Conservation (phyloP, 2,329 filamentous ascomycete genomes). For the Aureobasidium musti region DNA sequence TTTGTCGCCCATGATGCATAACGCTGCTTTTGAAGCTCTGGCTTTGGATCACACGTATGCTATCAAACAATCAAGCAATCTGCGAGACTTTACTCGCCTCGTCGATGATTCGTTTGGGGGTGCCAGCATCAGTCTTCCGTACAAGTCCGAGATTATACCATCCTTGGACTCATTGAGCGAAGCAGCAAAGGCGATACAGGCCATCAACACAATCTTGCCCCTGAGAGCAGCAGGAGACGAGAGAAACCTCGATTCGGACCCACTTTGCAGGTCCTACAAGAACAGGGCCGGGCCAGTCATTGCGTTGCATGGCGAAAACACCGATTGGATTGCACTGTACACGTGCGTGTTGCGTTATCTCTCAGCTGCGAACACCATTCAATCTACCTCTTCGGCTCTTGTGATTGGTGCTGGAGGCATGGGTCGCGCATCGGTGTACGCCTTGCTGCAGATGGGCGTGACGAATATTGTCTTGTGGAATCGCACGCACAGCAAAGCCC, state of each 20-base stretch:
- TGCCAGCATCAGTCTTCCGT: constrained; percentile 70
- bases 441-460: constrained; percentile 75
- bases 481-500: constrained; percentile 66
- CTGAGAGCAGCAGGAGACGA: constrained; percentile 62
- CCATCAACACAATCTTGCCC: constrained; percentile 74
- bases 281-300: constrained; percentile 67
- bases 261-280: constrained; percentile 40
- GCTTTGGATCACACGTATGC: constrained; percentile 69
- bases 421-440: constrained; percentile 75
- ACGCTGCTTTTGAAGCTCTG: constrained; percentile 64
- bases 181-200: constrained; percentile 73
- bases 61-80: constrained; percentile 62
- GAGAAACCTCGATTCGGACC: constrained; percentile 53
- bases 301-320: constrained; percentile 76
- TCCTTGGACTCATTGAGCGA: constrained; percentile 67
- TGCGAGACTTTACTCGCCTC: constrained; percentile 66
- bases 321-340: constrained; percentile 77
- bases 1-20: constrained; percentile 77
- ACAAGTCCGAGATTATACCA: constrained; percentile 70
- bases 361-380: constrained; percentile 66
- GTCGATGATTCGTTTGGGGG: constrained; percentile 70
- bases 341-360: constrained; percentile 71
- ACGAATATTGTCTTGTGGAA: constrained; percentile 75
- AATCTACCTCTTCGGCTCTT: constrained; percentile 54
- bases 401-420: constrained; percentile 68